Evolutionary conservation across 2,329 filamentous ascomycete genomes (phyloP).

Genomic region (Dothiorella sarmentorum): DNA sequence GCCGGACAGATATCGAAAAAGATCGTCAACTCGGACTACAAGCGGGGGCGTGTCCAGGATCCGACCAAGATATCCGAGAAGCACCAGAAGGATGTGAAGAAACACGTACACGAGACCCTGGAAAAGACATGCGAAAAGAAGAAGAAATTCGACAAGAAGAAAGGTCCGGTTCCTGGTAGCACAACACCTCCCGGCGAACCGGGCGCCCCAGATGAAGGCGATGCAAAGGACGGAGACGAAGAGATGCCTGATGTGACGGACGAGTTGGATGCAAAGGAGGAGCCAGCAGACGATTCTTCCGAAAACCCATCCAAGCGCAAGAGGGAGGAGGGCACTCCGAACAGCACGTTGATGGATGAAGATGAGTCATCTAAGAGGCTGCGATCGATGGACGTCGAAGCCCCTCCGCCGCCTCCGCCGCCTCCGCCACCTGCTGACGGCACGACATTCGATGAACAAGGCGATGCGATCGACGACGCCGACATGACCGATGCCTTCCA

Average conservation of each 20-base stretch:
- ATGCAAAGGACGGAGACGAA: slow-evolving; percentile 20
- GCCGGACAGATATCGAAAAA: slow-evolving; percentile 60
- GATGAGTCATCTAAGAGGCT: slow-evolving; percentile 32
- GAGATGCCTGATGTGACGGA: slow-evolving; percentile 25
- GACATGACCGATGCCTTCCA: slow-evolving; percentile 3
- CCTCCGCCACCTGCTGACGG: slow-evolving; percentile 34
- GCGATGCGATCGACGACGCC: slow-evolving; percentile 18
- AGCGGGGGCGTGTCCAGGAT: slow-evolving; percentile 79
- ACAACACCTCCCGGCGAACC: slow-evolving; percentile 15
- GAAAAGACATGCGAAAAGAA: slow-evolving; percentile 82
- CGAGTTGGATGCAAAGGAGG: slow-evolving; percentile 19
- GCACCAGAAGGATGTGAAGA: slow-evolving; percentile 77
- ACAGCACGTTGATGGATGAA: slow-evolving; percentile 18
- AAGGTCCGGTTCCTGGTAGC: slow-evolving; percentile 19
- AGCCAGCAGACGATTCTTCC: slow-evolving; percentile 23
- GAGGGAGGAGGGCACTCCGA: slow-evolving; percentile 29
- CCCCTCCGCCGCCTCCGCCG: slow-evolving; percentile 42
- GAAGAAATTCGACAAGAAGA: slow-evolving; percentile 58
- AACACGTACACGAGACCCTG: slow-evolving; percentile 79
- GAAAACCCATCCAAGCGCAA: slow-evolving; percentile 35
- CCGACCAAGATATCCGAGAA: slow-evolving; percentile 74
- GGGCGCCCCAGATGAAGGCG: not conserved
- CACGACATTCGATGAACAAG: slow-evolving; percentile 26
- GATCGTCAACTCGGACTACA: slow-evolving; percentile 87
- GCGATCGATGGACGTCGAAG: slow-evolving; percentile 28